These are phyloP conservation scores for Curvularia sp. DNA, from an alignment of 2,329 filamentous ascomycete species.

Conservation along the genomic window DNA sequence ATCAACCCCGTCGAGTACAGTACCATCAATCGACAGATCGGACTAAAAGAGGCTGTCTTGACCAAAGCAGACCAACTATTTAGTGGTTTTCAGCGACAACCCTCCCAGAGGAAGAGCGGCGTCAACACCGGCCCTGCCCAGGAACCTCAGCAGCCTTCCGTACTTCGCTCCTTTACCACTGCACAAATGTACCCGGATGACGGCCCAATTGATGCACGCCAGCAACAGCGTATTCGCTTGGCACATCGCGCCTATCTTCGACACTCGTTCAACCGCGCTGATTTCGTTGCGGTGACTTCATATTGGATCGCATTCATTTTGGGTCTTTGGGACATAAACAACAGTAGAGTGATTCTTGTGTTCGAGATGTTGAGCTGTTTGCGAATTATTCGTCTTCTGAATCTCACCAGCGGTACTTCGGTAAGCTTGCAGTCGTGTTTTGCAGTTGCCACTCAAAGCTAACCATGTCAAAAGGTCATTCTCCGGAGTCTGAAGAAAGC, in stretches of 20 bases:
- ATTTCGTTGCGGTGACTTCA: constrained; percentile 92
- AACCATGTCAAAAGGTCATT: constrained; percentile 70
- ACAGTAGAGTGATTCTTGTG: constrained; percentile 76
- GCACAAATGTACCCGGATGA: constrained; percentile 65
- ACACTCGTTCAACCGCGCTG: constrained; percentile 93
- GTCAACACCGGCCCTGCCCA: constrained; percentile 42
- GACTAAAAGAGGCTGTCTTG: constrained; percentile 74
- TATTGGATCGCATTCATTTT: constrained; percentile 92
- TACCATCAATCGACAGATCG: constrained; percentile 80
- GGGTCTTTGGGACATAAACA: constrained; percentile 72
- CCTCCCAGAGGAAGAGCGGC: constrained; percentile 65
- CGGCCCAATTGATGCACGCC: constrained; percentile 67
- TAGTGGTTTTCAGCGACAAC: constrained; percentile 74
- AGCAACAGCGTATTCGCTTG: constrained; percentile 83
- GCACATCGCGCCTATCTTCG: constrained; percentile 91
- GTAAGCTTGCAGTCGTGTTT: constrained; percentile 58
- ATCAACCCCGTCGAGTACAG: constrained; percentile 92
- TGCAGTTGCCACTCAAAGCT: constrained; percentile 3
- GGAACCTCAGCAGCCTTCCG: constrained; percentile 63
- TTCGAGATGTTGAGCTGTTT: constrained; percentile 97
- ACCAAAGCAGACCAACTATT: constrained; percentile 82
- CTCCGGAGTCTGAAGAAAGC: constrained; percentile 94
- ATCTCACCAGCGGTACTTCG: constrained; percentile 90
- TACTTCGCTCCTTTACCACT: constrained; percentile 78
- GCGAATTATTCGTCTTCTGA: constrained; percentile 87